A percentile compares a stretch with the other conserved stretches of the same genome.
phyloP scores from a whole-genome alignment of 2,329 filamentous ascomycete species.

The Thielaviopsis musarum region DNA sequence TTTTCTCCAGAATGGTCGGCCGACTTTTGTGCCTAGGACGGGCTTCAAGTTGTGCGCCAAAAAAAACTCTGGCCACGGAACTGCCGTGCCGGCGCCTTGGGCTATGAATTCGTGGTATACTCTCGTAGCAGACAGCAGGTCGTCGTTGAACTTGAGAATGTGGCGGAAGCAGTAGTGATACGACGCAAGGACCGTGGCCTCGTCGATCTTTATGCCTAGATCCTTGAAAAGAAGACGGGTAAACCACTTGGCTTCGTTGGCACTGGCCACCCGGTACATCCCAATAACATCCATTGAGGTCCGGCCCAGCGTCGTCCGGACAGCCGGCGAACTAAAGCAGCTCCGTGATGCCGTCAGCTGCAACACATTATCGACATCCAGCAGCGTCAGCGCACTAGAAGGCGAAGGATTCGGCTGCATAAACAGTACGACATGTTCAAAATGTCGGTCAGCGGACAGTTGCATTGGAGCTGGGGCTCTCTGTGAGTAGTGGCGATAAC shows the following conservation, averaged over 20 bases:
- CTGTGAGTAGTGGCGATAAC: slow-evolving; percentile 14
- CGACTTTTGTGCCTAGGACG: slow-evolving; percentile 43
- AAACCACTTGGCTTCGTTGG: slow-evolving; percentile 73
- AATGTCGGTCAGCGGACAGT: neutral
- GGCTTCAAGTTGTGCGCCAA: slow-evolving; percentile 30
- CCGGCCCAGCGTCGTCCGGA: slow-evolving; percentile 38
- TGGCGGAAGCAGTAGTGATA: slow-evolving; percentile 56
- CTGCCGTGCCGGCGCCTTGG: neutral
- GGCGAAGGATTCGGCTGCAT: neutral
- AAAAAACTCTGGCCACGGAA: slow-evolving; percentile 9
- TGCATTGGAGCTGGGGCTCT: neutral
- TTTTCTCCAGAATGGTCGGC: slow-evolving; percentile 46
- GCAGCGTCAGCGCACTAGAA: slow-evolving; percentile 34
- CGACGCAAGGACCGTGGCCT: slow-evolving; percentile 33
- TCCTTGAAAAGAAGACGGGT: slow-evolving; percentile 65
- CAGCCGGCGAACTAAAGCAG: slow-evolving; percentile 50
- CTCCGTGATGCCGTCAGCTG: slow-evolving; percentile 49
- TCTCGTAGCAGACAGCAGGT: slow-evolving; percentile 42
- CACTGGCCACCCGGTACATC: neutral
- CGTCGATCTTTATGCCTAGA: slow-evolving; percentile 47
- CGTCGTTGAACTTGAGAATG: slow-evolving; percentile 52
- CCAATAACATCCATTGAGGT: neutral
- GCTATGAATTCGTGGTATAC: slow-evolving; percentile 28
- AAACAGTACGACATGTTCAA: neutral
- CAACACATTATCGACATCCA: slow-evolving; percentile 54